Conservation (phyloP, 1,284 basidiomycete genomes). For the Phellinidium pouzarii region DNA sequence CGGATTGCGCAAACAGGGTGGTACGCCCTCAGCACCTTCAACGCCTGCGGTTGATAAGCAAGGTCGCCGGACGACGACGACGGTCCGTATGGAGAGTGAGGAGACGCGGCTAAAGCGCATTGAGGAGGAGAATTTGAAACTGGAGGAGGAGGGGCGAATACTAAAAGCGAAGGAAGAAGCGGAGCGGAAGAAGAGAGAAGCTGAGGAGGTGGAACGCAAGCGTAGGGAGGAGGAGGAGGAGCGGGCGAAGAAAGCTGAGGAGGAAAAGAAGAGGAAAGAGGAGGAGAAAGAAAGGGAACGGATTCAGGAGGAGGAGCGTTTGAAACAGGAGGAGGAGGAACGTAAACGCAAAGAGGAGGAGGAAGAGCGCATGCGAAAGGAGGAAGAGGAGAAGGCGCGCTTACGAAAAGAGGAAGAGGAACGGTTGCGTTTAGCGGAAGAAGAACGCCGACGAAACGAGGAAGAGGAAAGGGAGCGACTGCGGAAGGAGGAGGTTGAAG, state of each 20-base stretch:
- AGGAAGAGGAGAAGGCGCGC: slow-evolving; percentile 33
- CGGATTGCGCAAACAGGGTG: slow-evolving; percentile 42
- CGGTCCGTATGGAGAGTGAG: slow-evolving; percentile 40
- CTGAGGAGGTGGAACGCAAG: slow-evolving; percentile 29
- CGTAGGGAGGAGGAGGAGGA: slow-evolving; percentile 24
- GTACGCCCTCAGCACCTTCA: slow-evolving; percentile 28
- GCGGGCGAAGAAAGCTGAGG: slow-evolving; percentile 21
- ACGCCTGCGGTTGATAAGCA: slow-evolving; percentile 33
- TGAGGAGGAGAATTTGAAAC: slow-evolving; percentile 22
- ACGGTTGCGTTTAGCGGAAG: slow-evolving; percentile 23
- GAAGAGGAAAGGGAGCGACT: slow-evolving; percentile 25
- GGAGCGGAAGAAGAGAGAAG: slow-evolving; percentile 29
- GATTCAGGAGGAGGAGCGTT: slow-evolving; percentile 24
- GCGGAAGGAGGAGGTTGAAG: slow-evolving; percentile 32
- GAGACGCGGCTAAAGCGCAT: slow-evolving; percentile 28
- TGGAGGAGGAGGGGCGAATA: slow-evolving; percentile 28
- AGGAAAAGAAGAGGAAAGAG: slow-evolving; percentile 27
- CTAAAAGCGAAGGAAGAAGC: slow-evolving; percentile 34
- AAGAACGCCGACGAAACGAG: slow-evolving; percentile 20
- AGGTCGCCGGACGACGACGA: slow-evolving; percentile 24
- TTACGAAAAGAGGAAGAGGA: slow-evolving; percentile 30
- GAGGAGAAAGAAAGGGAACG: slow-evolving; percentile 32
- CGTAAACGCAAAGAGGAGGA: slow-evolving; percentile 26
- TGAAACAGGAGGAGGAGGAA: slow-evolving; percentile 21
- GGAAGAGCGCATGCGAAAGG: slow-evolving; percentile 28